Evolutionary conservation across 345 rosid species (phyloP).

Genomic region (Hypericum androsaemum): DNA sequence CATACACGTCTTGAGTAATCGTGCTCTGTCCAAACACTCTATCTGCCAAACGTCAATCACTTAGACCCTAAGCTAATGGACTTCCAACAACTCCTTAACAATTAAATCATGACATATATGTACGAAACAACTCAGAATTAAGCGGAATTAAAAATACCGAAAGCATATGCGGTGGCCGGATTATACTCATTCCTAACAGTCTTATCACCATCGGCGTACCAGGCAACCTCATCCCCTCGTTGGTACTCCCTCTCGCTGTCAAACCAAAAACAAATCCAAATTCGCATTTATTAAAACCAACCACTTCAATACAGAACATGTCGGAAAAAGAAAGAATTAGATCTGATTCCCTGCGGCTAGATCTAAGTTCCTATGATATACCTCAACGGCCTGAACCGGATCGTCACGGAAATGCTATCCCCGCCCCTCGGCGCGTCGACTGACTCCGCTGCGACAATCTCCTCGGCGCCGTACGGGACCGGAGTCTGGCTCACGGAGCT

Average conservation of each 20-base stretch:
- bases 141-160: conserved; percentile 67
- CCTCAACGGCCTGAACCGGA: conserved; percentile 96
- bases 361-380: conserved; percentile 60
- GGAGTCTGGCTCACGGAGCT: no score
- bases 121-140: no score
- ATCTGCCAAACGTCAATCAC: conserved; percentile 28
- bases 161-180: conserved; percentile 82
- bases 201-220: conserved; percentile 95
- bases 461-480: conserved; percentile 35
- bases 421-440: conserved; percentile 50
- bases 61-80: conserved; percentile 3
- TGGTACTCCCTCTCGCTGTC: conserved; percentile 88
- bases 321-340: conserved; percentile 20
- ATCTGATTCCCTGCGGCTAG: conserved; percentile 39
- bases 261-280: conserved; percentile 11
- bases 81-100: background rate
- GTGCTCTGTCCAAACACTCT: conserved; percentile 86
- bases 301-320: no score
- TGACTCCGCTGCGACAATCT: conserved; percentile 50
- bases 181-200: conserved; percentile 80
- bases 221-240: conserved; percentile 90
- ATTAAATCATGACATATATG: no score
- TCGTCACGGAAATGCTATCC: conserved; percentile 93
- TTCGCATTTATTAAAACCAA: no score
- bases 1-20: conserved; percentile 70